phyloP scores from a whole-genome alignment of 2,329 filamentous ascomycete species.

The Aspergillus sp. region DNA sequence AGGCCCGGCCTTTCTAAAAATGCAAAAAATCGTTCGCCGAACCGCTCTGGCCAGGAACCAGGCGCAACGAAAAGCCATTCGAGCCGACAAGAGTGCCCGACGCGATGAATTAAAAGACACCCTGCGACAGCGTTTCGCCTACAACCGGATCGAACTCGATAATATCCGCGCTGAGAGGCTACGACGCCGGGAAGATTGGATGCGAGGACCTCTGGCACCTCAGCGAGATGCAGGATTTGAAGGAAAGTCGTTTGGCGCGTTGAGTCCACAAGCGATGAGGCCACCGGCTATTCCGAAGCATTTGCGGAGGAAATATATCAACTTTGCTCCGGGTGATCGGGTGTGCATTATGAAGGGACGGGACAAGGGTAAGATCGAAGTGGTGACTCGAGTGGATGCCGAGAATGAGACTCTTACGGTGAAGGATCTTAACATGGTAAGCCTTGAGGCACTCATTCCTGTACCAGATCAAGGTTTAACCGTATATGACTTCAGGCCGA shows the following conservation, averaged over 20 bases:
- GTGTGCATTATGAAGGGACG: constrained; percentile 77
- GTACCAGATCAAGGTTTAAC: not conserved
- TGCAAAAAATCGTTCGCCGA: constrained; percentile 71
- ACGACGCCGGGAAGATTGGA: constrained; percentile 72
- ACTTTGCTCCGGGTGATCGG: constrained; percentile 69
- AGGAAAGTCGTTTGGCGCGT: constrained; percentile 60
- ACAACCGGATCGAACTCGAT: constrained; percentile 35
- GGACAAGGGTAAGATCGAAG: constrained; percentile 80
- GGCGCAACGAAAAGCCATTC: constrained; percentile 48
- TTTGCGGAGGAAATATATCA: constrained; percentile 52
- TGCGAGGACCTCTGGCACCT: constrained; percentile 74
- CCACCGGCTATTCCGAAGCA: constrained; percentile 42
- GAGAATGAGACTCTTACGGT: constrained; percentile 61
- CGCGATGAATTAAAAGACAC: constrained; percentile 34
- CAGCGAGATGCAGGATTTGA: constrained; percentile 66
- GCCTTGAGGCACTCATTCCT: constrained; percentile 2
- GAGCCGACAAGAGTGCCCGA: constrained; percentile 44
- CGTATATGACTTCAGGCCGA: constrained; percentile 36
- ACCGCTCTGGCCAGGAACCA: constrained; percentile 67
- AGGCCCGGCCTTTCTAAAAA: constrained; percentile 39
- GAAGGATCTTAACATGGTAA: constrained; percentile 63
- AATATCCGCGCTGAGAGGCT: constrained; percentile 51
- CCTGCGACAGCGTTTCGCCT: constrained; percentile 30
- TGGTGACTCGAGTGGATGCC: constrained; percentile 59
- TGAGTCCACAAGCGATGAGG: constrained; percentile 40